A percentile compares a stretch with the other conserved stretches of the same genome.
Evolutionary conservation across 177 flowering plant genomes (phyloP).

Genomic region (Vitis hybrid): DNA sequence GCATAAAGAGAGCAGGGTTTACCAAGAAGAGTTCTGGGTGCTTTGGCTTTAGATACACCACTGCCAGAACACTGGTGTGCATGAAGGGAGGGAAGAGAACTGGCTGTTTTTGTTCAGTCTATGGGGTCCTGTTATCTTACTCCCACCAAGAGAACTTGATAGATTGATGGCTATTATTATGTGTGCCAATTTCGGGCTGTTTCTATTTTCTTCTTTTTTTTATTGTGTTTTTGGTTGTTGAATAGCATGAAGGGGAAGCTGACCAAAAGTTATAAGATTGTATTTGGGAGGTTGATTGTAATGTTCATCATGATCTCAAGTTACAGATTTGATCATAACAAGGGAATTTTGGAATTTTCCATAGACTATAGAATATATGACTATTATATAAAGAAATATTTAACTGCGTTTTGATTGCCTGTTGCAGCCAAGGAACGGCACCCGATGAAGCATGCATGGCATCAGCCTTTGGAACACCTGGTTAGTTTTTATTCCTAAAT

Average conservation of each 20-base stretch:
- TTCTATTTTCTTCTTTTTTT: neutral
- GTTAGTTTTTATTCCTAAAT: slow-evolving; percentile 27
- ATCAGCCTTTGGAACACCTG: slow-evolving; percentile 89
- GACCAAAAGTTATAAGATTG: neutral
- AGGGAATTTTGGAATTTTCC: neutral
- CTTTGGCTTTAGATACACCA: neutral
- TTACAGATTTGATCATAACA: neutral
- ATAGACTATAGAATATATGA: neutral
- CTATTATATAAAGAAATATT: neutral
- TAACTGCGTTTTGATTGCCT: neutral
- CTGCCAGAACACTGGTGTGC: neutral
- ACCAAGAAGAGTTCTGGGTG: neutral
- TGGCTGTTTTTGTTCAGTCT: neutral
- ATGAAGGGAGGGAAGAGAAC: neutral
- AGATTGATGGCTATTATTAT: neutral
- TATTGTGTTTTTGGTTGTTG: neutral
- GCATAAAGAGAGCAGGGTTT: neutral
- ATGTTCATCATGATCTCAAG: neutral
- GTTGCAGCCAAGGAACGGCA: slow-evolving; percentile 77
- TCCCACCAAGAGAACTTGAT: neutral
- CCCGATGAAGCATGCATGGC: slow-evolving; percentile 94
- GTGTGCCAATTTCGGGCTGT: neutral
- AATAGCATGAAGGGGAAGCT: neutral
- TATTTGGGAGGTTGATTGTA: neutral
- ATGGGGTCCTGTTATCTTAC: neutral